phyloP scores from a whole-genome alignment of 1,284 basidiomycete species.

The Clitocybe nebularis region DNA sequence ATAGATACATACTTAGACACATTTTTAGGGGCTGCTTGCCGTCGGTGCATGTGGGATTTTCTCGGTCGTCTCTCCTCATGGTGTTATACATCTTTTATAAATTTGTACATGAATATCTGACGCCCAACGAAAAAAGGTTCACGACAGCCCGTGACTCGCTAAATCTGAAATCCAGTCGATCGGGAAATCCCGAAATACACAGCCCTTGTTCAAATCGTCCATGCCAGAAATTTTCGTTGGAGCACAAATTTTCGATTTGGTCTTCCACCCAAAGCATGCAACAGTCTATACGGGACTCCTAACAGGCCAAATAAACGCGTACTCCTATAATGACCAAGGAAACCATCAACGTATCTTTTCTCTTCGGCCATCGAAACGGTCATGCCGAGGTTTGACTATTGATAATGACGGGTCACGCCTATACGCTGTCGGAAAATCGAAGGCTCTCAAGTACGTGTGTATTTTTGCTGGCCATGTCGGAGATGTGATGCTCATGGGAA shows the following conservation, averaged over 20 bases:
- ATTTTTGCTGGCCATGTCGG: constrained; percentile 9
- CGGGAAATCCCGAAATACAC: constrained; percentile 10
- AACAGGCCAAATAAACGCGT: constrained; percentile 80
- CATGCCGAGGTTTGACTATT: constrained; percentile 70
- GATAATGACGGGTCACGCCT: constrained; percentile 63
- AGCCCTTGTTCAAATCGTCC: constrained; percentile 7
- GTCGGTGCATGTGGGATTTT: no score
- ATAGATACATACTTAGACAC: no score
- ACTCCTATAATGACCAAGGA: constrained; percentile 69
- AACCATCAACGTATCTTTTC: constrained; percentile 49
- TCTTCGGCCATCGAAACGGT: constrained; percentile 65
- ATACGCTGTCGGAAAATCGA: constrained; percentile 84
- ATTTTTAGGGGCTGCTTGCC: no score
- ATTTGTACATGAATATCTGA: no score
- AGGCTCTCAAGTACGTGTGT: constrained; percentile 68
- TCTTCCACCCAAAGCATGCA: constrained; percentile 73
- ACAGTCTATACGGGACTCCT: constrained; percentile 78
- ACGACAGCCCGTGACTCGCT: no score
- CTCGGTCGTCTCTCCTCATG: no score
- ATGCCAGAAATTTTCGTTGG: constrained; percentile 75
- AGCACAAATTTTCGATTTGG: constrained; percentile 85
- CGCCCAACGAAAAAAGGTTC: no score
- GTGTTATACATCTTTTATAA: no score
- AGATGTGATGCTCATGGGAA: no score
- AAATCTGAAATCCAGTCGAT: constrained; percentile 2